Evolutionary conservation across 1,284 basidiomycete genomes (phyloP), one percentile per base, ranked within the genome.

Genomic region (Heterobasidion occidentale): DNA sequence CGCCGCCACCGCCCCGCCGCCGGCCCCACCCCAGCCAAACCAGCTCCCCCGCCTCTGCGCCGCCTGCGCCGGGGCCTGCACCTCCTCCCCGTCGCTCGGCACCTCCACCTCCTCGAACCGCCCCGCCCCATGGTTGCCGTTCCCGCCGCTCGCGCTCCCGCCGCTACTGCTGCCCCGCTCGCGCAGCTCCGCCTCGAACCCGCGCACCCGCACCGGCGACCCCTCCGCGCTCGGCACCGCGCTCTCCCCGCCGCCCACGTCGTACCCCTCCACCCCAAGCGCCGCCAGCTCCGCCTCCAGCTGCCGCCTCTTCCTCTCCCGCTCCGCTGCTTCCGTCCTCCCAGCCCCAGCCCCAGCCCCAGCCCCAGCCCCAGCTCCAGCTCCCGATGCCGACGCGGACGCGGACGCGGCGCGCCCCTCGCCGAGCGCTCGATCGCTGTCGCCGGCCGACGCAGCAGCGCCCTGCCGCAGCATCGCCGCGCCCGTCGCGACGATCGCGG

Each of bases 41-140:
- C 74, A 78, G 66, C 73, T 74, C 60, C 71, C 73, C 58, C 68
- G 57, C 33, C 67, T 58, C 51, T 58, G 59, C 48, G 57, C 53
- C 27, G 66, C 61, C 9, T 56, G 35, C 50, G 55, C 57, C 11
- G 52, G 53, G 9, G 63, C 64, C 2, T 70, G 69, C 52, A 78
- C 77, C 59, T 79, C 81, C 60, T 88, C 86, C 34, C 74, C 77
- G 60, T 88, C 86, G 58, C 80, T 84, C 46, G 79, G 80, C 27
- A 83, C 79, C 59, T 84, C 81, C 3, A 83, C 76, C 69, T 87
- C 84, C 63, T 87, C 86, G 59, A 83, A 83, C 51, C 65, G 61
- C 49, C 64, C 64, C 61, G 68, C 71, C 1, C 74, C 72, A 51
- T 68, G 12, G 12, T n/a, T 44, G 12, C n/a, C 42, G 12, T n/a